Conservation (phyloP, 108 stramenopile species). For the Asterionellopsis glacialis region DNA sequence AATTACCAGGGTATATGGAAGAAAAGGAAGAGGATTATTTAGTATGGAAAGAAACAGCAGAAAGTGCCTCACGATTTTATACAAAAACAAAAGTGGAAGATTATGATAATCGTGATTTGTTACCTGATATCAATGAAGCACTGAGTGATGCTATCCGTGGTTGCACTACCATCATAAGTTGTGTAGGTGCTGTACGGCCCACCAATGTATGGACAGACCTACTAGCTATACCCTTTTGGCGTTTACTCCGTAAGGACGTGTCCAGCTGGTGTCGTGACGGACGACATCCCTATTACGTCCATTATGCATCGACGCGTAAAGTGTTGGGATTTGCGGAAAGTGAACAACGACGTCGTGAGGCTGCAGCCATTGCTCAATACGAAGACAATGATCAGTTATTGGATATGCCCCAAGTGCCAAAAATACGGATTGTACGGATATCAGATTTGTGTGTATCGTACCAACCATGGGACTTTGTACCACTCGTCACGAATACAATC, state of each 20-base stretch:
- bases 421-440: constrained; percentile 69
- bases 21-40: constrained; percentile 17
- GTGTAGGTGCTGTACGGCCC: constrained; percentile 48
- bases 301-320: constrained; percentile 50
- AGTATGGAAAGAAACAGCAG: constrained; percentile 26
- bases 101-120: constrained; percentile 32
- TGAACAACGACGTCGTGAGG: constrained; percentile 55
- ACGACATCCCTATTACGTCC: constrained; percentile 65
- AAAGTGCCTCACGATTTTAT: constrained; percentile 36
- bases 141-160: constrained; percentile 46
- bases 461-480: constrained; percentile 48
- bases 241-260: constrained; percentile 47
- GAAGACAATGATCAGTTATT: constrained; percentile 14
- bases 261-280: constrained; percentile 58
- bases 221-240: constrained; percentile 37
- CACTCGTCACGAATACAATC: constrained; percentile 50
- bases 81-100: constrained; percentile 19
- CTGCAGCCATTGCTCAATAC: constrained; percentile 18
- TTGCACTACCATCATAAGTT: constrained; percentile 58
- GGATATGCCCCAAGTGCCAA: constrained; percentile 17
- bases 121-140: constrained; percentile 37
- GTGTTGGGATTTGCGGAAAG: constrained; percentile 56
- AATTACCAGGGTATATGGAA: constrained; percentile 30
- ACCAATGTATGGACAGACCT: constrained; percentile 66
- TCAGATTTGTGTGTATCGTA: constrained; percentile 42